A percentile compares a stretch with the other conserved stretches of the same genome.
These are phyloP conservation scores for Synchytrium microbalum DNA, from an alignment of 371 early-diverging fungal species.

Conservation along the genomic window DNA sequence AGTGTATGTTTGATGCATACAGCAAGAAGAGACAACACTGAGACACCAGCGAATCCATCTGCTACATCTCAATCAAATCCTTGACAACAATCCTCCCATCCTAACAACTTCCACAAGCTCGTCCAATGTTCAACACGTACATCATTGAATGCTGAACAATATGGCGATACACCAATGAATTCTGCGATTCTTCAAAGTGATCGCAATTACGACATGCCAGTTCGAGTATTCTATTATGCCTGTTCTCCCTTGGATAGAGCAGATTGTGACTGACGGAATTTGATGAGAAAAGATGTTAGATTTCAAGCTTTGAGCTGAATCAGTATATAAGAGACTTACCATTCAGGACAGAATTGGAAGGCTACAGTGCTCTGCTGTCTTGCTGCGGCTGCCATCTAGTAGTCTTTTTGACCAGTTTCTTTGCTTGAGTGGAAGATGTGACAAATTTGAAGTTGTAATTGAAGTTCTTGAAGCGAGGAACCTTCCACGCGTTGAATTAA, in stretches of 20 bases:
- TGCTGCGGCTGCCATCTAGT: no score
- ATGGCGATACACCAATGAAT: conserved; percentile 78
- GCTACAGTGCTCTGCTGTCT: no score
- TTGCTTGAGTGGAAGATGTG: no score
- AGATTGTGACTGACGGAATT: conserved; percentile 67
- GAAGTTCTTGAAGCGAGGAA: no score
- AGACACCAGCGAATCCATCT: not conserved
- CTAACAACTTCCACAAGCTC: not conserved
- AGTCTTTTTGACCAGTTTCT: no score
- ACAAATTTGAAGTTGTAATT: no score
- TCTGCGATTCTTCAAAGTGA: conserved; percentile 75
- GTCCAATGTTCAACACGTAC: conserved; percentile 39
- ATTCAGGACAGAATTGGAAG: not conserved
- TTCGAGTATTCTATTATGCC: conserved; percentile 52
- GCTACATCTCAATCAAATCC: not conserved
- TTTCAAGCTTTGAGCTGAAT: not conserved
- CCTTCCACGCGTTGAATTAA: no score
- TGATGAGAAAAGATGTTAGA: not conserved
- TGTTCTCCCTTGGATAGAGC: conserved; percentile 94
- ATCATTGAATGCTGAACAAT: conserved; percentile 69
- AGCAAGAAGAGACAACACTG: not conserved
- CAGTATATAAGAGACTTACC: not conserved
- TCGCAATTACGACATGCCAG: conserved; percentile 94
- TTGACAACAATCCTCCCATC: not conserved
- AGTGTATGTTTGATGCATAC: not conserved